phyloP scores from a whole-genome alignment of 2,329 filamentous ascomycete genomes.

The Sordariomycetes sp. region DNA sequence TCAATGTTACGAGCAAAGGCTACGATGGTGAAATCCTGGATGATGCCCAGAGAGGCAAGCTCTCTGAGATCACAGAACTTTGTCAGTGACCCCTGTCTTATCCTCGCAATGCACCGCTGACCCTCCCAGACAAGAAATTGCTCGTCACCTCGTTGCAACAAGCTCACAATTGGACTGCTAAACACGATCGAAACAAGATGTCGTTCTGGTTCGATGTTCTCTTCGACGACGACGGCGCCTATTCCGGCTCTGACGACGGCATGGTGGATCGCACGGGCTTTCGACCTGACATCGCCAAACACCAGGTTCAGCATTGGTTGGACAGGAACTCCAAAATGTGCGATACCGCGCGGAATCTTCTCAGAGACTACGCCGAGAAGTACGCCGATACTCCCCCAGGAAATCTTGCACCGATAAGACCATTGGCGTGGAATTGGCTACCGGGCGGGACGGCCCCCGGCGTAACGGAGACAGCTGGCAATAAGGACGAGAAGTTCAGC shows the following conservation, averaged over 20 bases:
- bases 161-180: constrained; percentile 60
- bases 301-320: constrained; percentile 54
- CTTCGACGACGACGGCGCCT: constrained; percentile 46
- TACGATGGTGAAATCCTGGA: constrained; percentile 56
- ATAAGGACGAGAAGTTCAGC: constrained; percentile 32
- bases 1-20: constrained; percentile 59
- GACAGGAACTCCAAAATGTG: constrained; percentile 52
- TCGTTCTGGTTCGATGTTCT: constrained; percentile 58
- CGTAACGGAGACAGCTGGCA: constrained; percentile 16
- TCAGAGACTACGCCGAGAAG: constrained; percentile 44
- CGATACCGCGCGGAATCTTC: constrained; percentile 41
- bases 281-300: constrained; percentile 46
- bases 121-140: constrained; percentile 50
- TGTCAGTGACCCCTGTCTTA: constrained; percentile 32
- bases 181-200: constrained; percentile 63
- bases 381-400: constrained; percentile 39
- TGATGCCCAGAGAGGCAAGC: constrained; percentile 43
- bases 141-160: constrained; percentile 58
- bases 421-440: constrained; percentile 47
- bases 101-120: neutral
- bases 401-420: constrained; percentile 38
- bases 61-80: constrained; percentile 55
- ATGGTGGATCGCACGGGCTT: constrained; percentile 44
- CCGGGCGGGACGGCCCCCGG: constrained; percentile 20
- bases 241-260: constrained; percentile 39